Conservation (phyloP, 345 rosid species). For the Salix caprea region DNA sequence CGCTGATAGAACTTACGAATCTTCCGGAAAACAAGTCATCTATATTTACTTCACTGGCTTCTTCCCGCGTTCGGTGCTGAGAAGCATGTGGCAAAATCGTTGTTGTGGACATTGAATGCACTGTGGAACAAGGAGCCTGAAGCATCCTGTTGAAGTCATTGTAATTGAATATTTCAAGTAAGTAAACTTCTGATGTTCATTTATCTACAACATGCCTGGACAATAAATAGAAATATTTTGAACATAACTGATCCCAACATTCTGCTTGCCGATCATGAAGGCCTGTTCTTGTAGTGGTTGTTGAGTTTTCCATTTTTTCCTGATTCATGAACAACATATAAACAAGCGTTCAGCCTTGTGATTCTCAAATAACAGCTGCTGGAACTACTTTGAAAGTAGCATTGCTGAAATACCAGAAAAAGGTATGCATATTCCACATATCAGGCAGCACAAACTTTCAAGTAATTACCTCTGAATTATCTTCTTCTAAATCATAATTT, state of each 20-base stretch:
- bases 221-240: slow-evolving; percentile 8
- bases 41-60: slow-evolving; percentile 18
- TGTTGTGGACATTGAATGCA: slow-evolving; percentile 16
- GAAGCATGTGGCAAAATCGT: slow-evolving; percentile 18
- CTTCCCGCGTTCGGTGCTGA: slow-evolving; percentile 20
- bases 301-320: slow-evolving; percentile 27
- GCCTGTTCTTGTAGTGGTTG: neutral
- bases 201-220: neutral
- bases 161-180: neutral
- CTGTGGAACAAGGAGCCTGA: slow-evolving; percentile 22
- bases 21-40: slow-evolving; percentile 22
- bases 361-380: neutral
- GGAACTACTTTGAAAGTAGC: neutral
- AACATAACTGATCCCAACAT: slow-evolving; percentile 32
- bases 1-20: slow-evolving; percentile 30
- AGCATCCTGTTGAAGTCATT: slow-evolving; percentile 31
- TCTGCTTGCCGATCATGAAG: slow-evolving; percentile 14
- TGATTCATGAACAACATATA: slow-evolving; percentile 17
- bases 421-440: neutral
- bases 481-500: slow-evolving; percentile 24
- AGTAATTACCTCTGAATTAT: slow-evolving; percentile 38
- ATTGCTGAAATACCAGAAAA: neutral
- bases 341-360: neutral
- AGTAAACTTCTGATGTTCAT: neutral
- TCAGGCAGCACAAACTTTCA: neutral